These are phyloP conservation scores for Russula virescens DNA, from an alignment of 768 basidiomycete species.

Conservation along the genomic window DNA sequence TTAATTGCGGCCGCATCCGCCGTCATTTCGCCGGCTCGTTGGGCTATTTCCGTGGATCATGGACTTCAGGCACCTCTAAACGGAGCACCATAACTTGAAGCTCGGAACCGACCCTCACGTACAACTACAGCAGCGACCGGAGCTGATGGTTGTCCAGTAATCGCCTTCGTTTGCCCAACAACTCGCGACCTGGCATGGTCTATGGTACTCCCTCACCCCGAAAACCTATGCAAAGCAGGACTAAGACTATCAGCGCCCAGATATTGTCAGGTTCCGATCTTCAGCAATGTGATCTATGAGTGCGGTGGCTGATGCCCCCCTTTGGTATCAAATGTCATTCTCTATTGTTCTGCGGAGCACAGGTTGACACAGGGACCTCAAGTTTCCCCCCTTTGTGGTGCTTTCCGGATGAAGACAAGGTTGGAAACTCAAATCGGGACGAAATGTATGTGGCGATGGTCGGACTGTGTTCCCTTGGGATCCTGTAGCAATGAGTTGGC, in stretches of 20 bases:
- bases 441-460: neutral
- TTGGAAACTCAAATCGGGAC: neutral
- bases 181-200: neutral
- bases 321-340: neutral
- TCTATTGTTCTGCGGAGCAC: conserved; percentile 7
- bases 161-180: neutral
- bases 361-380: neutral
- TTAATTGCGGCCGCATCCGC: conserved; percentile 8
- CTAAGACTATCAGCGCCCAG: neutral
- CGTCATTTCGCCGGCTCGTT: neutral
- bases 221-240: neutral
- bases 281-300: neutral
- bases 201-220: neutral
- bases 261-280: conserved; percentile 9
- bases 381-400: neutral
- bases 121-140: neutral
- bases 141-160: neutral
- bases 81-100: neutral
- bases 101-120: conserved; percentile 4
- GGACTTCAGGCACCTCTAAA: conserved; percentile 11
- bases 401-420: neutral
- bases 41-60: conserved; percentile 14
- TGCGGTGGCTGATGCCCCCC: neutral
- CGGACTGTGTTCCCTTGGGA: neutral
- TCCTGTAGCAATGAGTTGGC: neutral